phyloP scores from a whole-genome alignment of 192 early-diverging fungal genomes.

The Linnemannia zychae region DNA sequence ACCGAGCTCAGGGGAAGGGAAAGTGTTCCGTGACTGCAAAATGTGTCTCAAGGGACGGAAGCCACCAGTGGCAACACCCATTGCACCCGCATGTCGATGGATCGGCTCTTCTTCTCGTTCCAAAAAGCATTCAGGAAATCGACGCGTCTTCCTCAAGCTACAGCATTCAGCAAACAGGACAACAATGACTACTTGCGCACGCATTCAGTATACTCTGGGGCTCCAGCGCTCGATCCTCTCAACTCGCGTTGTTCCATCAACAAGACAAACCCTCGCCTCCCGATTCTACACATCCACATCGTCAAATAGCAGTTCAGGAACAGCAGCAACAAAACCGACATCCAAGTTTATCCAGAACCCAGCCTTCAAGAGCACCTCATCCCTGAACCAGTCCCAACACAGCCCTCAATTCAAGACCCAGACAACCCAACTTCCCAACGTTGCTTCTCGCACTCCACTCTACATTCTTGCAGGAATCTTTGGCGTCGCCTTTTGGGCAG shows the following conservation, averaged over 20 bases:
- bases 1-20: not conserved
- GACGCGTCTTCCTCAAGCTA: too few relatives aligned
- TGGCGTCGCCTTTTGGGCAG: conserved; percentile 66
- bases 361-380: conserved; percentile 40
- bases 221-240: conserved; percentile 4
- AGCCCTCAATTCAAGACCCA: conserved; percentile 36
- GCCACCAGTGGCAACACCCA: not conserved
- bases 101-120: not conserved
- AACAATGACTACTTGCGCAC: not conserved
- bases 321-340: not conserved
- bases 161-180: not conserved
- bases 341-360: conserved; percentile 27
- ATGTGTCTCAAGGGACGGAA: not conserved
- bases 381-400: conserved; percentile 45
- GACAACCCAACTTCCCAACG: conserved; percentile 47
- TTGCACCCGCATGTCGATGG: not conserved
- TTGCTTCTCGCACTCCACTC: conserved; percentile 22
- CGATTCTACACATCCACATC: conserved; percentile 14
- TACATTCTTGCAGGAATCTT: conserved; percentile 54
- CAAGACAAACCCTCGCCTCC: not conserved
- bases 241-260: not conserved
- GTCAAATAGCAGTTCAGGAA: not conserved
- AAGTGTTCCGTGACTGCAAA: conserved; percentile 2
- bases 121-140: too few relatives aligned
- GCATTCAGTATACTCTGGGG: conserved; percentile 5